phyloP scores from a whole-genome alignment of 129 eudicot species.

The Cynara cardunculus region DNA sequence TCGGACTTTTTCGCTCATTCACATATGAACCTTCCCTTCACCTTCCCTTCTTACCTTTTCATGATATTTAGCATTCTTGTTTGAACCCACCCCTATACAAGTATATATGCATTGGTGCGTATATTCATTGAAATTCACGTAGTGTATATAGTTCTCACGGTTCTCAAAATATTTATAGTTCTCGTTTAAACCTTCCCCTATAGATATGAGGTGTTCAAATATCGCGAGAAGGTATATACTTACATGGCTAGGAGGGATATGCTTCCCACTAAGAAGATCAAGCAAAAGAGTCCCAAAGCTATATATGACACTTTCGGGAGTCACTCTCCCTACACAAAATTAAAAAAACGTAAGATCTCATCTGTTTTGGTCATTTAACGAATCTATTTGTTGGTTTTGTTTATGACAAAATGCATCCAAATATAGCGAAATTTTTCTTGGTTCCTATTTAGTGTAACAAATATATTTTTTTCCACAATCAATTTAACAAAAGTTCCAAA shows the following conservation, averaged over 20 bases:
- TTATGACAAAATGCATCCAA: background rate
- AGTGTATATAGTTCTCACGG: background rate
- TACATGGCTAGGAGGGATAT: slow-evolving; percentile 72
- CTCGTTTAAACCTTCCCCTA: background rate
- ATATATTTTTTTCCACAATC: background rate
- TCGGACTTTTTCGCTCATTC: no score
- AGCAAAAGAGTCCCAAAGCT: slow-evolving; percentile 70
- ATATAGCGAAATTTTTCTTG: background rate
- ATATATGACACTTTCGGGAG: slow-evolving; percentile 68
- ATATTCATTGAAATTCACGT: background rate
- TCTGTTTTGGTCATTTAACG: background rate
- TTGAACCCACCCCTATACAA: no score
- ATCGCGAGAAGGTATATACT: slow-evolving; percentile 11
- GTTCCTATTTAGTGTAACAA: background rate
- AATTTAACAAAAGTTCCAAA: background rate
- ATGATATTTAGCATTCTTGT: no score
- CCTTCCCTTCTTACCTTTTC: no score
- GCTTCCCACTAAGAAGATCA: slow-evolving; percentile 70
- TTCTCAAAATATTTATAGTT: background rate
- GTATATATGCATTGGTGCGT: background rate
- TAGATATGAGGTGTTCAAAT: background rate
- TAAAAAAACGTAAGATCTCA: background rate
- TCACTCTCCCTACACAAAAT: slow-evolving; percentile 48
- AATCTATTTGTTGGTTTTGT: background rate
- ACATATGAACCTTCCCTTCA: no score